These are phyloP conservation scores for Thoreauomyces humboldtii DNA, from an alignment of 192 early-diverging fungal genomes.

Conservation along the genomic window DNA sequence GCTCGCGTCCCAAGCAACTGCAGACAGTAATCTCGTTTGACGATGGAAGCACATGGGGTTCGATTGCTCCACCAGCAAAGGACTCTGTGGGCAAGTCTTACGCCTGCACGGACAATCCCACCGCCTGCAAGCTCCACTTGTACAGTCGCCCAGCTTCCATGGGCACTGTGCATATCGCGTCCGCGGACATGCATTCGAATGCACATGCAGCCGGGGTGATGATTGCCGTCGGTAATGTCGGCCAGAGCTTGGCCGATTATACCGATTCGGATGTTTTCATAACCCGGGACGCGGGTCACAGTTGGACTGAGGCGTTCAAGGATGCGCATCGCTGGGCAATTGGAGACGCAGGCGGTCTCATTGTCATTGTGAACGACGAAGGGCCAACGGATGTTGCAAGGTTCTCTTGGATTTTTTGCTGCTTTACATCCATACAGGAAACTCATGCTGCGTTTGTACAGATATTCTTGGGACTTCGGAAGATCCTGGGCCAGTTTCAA, in stretches of 20 bases:
- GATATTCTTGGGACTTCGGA: conserved; percentile 80
- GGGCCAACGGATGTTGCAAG: conserved; percentile 57
- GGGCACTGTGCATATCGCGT: background rate
- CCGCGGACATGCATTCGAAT: conserved; percentile 5
- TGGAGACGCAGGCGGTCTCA: conserved; percentile 83
- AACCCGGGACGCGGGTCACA: conserved; percentile 84
- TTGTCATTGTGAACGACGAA: conserved; percentile 75
- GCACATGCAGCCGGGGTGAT: conserved; percentile 41
- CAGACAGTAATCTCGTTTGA: conserved; percentile 83
- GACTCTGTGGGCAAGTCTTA: conserved; percentile 26
- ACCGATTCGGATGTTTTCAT: conserved; percentile 69
- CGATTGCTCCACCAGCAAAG: conserved; percentile 50
- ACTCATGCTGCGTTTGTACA: conserved; percentile 27
- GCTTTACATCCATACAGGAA: background rate
- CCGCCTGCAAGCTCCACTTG: conserved; percentile 21
- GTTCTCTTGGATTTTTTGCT: background rate
- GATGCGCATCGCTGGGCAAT: conserved; percentile 76
- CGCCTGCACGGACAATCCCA: background rate
- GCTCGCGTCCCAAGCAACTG: conserved; percentile 60
- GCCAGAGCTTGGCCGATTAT: conserved; percentile 58
- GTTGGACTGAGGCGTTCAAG: conserved; percentile 73
- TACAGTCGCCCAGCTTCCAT: background rate
- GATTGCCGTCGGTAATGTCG: conserved; percentile 73
- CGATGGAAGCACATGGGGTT: conserved; percentile 76
- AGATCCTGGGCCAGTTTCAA: conserved; percentile 62